phyloP scores from a whole-genome alignment of 208 protist species.

The Crithidia mellificae region DNA sequence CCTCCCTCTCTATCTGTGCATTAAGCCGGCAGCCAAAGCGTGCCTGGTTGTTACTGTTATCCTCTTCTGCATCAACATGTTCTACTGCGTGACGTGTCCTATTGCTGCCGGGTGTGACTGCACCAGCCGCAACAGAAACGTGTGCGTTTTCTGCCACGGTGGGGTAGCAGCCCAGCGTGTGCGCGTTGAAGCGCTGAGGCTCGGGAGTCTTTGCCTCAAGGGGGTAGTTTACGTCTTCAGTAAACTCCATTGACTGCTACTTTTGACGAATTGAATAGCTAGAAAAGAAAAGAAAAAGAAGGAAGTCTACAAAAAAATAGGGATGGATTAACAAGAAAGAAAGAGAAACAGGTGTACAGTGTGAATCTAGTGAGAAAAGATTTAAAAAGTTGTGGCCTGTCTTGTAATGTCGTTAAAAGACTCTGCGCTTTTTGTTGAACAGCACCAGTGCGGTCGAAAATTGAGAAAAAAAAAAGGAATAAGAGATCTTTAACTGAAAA shows the following conservation, averaged over 20 bases:
- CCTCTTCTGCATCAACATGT: not conserved
- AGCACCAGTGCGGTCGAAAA: too few relatives aligned
- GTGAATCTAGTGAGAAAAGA: slow-evolving; percentile 16
- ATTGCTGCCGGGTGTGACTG: not conserved
- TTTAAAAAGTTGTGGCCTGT: too few relatives aligned
- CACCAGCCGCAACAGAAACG: not conserved
- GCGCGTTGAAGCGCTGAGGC: slow-evolving; percentile 21
- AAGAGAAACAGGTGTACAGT: slow-evolving; percentile 13
- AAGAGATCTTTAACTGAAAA: too few relatives aligned
- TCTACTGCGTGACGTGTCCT: not conserved
- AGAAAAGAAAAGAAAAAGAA: not conserved
- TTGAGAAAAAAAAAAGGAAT: slow-evolving; percentile 3
- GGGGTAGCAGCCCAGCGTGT: slow-evolving; percentile 4
- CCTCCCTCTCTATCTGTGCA: too few relatives aligned
- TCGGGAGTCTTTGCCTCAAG: slow-evolving; percentile 21
- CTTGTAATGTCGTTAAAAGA: too few relatives aligned
- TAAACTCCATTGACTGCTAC: not conserved
- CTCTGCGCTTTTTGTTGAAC: too few relatives aligned
- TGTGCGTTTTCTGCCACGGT: not conserved
- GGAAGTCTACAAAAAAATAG: not conserved
- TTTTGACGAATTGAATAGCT: not conserved
- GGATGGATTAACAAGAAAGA: slow-evolving; percentile 1
- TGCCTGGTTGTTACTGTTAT: not conserved
- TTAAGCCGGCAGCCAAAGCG: too few relatives aligned
- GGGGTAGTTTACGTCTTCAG: not conserved